These are phyloP conservation scores for Microsporum canis DNA, from an alignment of 2,329 filamentous ascomycete species.

Conservation along the genomic window DNA sequence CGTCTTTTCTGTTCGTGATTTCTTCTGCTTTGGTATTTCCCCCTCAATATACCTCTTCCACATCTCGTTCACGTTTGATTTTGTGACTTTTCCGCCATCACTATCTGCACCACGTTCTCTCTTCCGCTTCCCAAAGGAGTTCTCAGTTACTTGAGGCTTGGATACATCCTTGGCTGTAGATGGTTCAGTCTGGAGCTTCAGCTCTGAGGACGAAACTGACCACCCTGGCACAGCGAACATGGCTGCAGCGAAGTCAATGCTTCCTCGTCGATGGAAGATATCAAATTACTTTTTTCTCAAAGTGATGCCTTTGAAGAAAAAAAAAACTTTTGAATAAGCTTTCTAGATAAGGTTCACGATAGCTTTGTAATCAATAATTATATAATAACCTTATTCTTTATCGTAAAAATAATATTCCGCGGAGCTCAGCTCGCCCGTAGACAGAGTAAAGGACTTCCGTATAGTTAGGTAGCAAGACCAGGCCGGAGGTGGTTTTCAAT, in stretches of 20 bases:
- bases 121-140: conserved; percentile 31
- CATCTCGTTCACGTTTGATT: conserved; percentile 61
- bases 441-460: too few species aligned
- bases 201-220: conserved; percentile 61
- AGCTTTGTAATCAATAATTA: background rate
- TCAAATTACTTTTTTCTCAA: background rate
- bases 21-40: conserved; percentile 36
- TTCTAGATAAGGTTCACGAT: background rate
- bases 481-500: too few species aligned
- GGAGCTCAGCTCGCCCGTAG: too few species aligned
- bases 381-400: background rate
- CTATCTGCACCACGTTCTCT: conserved; percentile 36
- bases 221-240: conserved; percentile 92
- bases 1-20: conserved; percentile 21
- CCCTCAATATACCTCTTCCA: conserved; percentile 72
- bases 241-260: background rate
- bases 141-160: conserved; percentile 19
- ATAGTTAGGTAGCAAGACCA: too few species aligned
- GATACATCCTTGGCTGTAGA: conserved; percentile 55
- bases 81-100: conserved; percentile 41
- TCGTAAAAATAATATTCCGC: too few species aligned
- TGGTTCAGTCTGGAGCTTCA: conserved; percentile 56
- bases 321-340: background rate
- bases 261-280: background rate
- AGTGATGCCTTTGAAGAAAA: background rate